Evolutionary conservation across 106 monocot genomes (phyloP).

Genomic region (Gastrodia elata): DNA sequence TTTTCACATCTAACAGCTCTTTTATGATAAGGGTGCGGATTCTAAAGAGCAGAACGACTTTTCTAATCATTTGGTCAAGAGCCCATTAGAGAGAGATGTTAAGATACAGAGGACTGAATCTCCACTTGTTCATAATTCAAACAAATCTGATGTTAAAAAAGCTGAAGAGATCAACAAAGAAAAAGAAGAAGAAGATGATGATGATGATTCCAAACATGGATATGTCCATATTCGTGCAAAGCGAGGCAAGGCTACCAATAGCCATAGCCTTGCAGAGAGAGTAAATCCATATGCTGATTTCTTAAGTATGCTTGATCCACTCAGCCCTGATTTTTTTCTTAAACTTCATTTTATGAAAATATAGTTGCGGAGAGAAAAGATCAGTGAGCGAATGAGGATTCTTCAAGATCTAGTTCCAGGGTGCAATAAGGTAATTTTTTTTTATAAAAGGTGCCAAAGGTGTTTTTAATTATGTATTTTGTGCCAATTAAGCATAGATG

Average conservation of each 20-base stretch:
- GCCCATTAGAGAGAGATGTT: constrained; percentile 16
- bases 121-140: neutral
- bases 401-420: constrained; percentile 95
- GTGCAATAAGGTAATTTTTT: constrained; percentile 62
- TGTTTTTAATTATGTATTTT: neutral
- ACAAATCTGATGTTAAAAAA: constrained; percentile 15
- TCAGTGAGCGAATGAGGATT: constrained; percentile 85
- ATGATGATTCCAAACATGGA: constrained; percentile 33
- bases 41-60: constrained; percentile 21
- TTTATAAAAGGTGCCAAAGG: too few relatives aligned
- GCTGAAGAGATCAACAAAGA: constrained; percentile 15
- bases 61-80: constrained; percentile 16
- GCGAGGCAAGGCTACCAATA: constrained; percentile 82
- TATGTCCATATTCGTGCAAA: constrained; percentile 78
- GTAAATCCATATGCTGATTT: constrained; percentile 15
- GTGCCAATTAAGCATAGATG: neutral
- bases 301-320: neutral
- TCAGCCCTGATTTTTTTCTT: neutral
- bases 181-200: too few relatives aligned
- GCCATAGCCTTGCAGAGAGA: constrained; percentile 90
- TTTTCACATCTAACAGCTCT: neutral
- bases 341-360: neutral
- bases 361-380: constrained; percentile 84
- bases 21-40: constrained; percentile 10
- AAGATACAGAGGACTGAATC: constrained; percentile 23